Base-by-base conservation (phyloP, 1,284 basidiomycete species). In the Fistulina hepatica region DNA sequence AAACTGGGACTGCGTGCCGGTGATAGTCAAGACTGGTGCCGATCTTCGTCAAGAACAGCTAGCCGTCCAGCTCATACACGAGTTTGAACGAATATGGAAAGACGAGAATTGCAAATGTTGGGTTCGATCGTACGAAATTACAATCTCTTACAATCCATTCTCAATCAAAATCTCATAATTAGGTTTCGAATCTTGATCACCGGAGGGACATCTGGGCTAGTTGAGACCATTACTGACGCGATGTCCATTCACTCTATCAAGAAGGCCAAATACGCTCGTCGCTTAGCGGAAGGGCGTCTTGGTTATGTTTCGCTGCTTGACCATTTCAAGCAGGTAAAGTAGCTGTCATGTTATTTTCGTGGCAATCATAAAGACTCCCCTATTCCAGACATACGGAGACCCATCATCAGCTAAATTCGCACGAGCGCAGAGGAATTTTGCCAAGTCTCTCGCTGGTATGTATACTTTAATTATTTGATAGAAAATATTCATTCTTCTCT, bases 161-260 rank as follows among this genome's bases (percentile, higher is more conserved):
- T 13, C 25, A n/a, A 37, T n/a, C n/a, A n/a, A n/a, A n/a, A n/a
- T n/a, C n/a, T n/a, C n/a, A n/a, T n/a, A n/a, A 22, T 13, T 37
- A 76, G 73, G 47, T 76, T 77, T 54, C 79, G 89, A 5, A 98
- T 99, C 43, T 63, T 97, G 36, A 95, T 97, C 46, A 97, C 93
- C 2, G 91, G 91, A 16, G 89, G 88, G 44, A 78, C 76, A 7
- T 95, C 92, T 13, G 95, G 94, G 8, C 61, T 99, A 37, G 89
- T 94, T 6, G 90, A 94, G 61, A 94, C 91, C 0, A 92, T 94
- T 45, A 94, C 89, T 5, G 95, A 99, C 51, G 88, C 94, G 1
- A 89, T 98, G 2, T 97, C 92, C 10, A 90, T 99, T 50, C 95
- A 99, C 58, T 97, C 94, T 7, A 95, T 99, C 60, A 98, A 98